Conservation (phyloP, 768 basidiomycete species). For the Trametes villosa region DNA sequence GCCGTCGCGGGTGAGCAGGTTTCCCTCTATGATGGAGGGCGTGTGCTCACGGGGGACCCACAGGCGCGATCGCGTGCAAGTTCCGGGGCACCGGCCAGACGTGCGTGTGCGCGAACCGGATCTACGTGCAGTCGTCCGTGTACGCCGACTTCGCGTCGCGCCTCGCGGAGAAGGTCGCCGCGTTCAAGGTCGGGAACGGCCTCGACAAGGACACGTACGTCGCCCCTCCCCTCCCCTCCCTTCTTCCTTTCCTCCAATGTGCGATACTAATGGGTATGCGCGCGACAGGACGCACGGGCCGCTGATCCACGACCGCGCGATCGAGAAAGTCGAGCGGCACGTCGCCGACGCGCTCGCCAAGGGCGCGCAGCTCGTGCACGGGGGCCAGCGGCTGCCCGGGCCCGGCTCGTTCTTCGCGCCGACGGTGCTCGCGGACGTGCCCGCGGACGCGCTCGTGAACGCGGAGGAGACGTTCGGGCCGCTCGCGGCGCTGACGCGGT, state of each 20-base stretch:
- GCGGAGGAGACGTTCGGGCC: conserved; percentile 96
- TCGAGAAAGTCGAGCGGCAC: conserved; percentile 85
- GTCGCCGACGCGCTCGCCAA: conserved; percentile 84
- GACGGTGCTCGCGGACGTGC: conserved; percentile 88
- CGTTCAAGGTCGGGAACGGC: conserved; percentile 89
- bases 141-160: conserved; percentile 92
- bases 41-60: not conserved
- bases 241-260: too few relatives aligned
- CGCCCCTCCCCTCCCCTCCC: not conserved
- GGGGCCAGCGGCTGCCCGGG: conserved; percentile 72
- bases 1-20: conserved; percentile 75
- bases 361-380: conserved; percentile 88
- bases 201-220: conserved; percentile 76
- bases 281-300: conserved; percentile 85
- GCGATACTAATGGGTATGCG: not conserved
- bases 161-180: conserved; percentile 80
- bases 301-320: conserved; percentile 83
- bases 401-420: conserved; percentile 78
- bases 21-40: conserved; percentile 10
- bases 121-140: conserved; percentile 88
- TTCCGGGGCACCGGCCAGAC: conserved; percentile 86
- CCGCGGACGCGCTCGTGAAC: conserved; percentile 63
- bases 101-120: conserved; percentile 86
- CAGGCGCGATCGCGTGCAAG: conserved; percentile 76
- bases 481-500: conserved; percentile 83